Evolutionary conservation across 2,329 filamentous ascomycete genomes (phyloP), one percentile per base, ranked within the genome.

Genomic region (Cercospora zeina): DNA sequence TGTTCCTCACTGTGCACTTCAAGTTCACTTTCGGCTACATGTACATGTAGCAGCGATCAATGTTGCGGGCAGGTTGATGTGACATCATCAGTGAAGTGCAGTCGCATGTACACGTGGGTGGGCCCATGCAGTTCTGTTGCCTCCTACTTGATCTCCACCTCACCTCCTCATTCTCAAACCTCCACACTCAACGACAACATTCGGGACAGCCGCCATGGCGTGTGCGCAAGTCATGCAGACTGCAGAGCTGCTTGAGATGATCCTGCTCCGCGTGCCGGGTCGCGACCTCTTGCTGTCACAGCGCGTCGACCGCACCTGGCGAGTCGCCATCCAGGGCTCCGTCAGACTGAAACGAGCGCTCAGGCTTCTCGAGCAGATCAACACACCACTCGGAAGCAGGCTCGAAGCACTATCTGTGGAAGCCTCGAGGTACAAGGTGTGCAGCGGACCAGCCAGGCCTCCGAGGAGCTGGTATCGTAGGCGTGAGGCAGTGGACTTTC

Each of bases 171-270:
- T 2, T 49, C 10, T 27, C 27, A 55, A 33, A 39, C 34, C 16
- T 5, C 5, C 30, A 13, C 53, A 30, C 34, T n/a, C 53, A 24
- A 27, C 19, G 4, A 2, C 4, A 9, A 45, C 39, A 10, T 1
- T 13, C 16, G 1, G 21, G 9, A 9, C 16, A 11, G 21, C 2
- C 34, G 10, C 14, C 53, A 55, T 39, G 53, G 53, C 53, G 16
- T 9, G 9, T 11, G 16, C 31, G 1, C 19, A 34, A 31, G 58
- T 60, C 33, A 24, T 54, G n/a, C 30, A 55, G 8, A 54, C 59
- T 1, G 27, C 42, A 2, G 54, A 62, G 33, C 59, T 61, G 3
- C 50, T 61, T 14, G 58, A 61, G 58, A 31, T 49, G 10, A 61
- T 61, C 24, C 14, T 61, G 50, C 24, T 53, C 2, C 24, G 16